A percentile compares a stretch with the other conserved stretches of the same genome.
phyloP scores from a whole-genome alignment of 805 yeast species.

The Ogataea trehaloabstinens region DNA sequence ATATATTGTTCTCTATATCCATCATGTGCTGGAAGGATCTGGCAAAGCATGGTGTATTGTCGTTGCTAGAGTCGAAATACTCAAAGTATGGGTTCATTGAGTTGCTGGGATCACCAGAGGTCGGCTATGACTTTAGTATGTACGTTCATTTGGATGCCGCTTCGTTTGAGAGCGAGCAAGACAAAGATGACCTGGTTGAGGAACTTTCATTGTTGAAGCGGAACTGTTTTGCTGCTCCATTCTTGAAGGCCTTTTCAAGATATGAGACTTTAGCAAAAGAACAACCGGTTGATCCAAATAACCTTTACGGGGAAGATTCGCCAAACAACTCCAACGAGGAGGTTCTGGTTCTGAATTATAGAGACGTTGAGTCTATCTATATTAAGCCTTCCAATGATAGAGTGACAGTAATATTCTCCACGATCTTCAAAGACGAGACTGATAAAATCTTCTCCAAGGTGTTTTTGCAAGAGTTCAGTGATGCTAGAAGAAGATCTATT shows the following conservation, averaged over 20 bases:
- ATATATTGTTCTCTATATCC: constrained; percentile 64
- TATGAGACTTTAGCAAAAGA: constrained; percentile 63
- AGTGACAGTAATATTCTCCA: constrained; percentile 93
- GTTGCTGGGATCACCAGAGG: constrained; percentile 48
- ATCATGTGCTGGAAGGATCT: constrained; percentile 80
- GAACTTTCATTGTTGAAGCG: constrained; percentile 78
- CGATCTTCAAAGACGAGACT: constrained; percentile 93
- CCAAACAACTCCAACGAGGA: constrained; percentile 45
- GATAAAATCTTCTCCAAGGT: constrained; percentile 90
- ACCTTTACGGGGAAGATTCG: constrained; percentile 40
- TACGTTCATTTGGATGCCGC: constrained; percentile 50
- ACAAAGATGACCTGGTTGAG: constrained; percentile 49
- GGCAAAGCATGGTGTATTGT: constrained; percentile 59
- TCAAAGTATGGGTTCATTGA: constrained; percentile 38
- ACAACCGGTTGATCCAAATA: constrained; percentile 38
- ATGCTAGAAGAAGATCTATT: constrained; percentile 91
- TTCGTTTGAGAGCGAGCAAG: constrained; percentile 39
- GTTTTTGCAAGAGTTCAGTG: constrained; percentile 89
- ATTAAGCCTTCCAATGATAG: constrained; percentile 92
- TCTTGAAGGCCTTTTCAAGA: constrained; percentile 77
- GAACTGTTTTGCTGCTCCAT: constrained; percentile 89
- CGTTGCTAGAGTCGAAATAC: constrained; percentile 52
- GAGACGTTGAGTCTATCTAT: constrained; percentile 91
- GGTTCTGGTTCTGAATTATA: constrained; percentile 72
- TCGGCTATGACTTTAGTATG: constrained; percentile 79